Percentiles rank a stretch among this genome's conserved stretches.
Conservation (phyloP, 192 early-diverging fungal genomes). For the Paraglomus brasilianum region DNA sequence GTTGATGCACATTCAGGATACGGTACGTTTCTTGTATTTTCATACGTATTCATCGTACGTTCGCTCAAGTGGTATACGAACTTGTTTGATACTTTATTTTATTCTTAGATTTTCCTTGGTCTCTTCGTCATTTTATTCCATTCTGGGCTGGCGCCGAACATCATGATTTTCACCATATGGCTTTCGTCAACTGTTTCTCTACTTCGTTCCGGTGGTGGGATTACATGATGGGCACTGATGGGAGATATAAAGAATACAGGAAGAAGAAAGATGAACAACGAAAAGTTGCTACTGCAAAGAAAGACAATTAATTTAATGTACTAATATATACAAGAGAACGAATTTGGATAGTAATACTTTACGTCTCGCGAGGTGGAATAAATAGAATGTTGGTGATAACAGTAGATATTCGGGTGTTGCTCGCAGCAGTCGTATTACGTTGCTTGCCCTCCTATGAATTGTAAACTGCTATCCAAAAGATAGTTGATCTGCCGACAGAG, state of each 20-base stretch:
- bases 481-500: too few species aligned
- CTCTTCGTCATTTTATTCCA: slow-evolving; percentile 77
- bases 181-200: slow-evolving; percentile 77
- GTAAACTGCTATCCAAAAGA: too few species aligned
- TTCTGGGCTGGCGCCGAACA: slow-evolving; percentile 92
- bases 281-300: slow-evolving; percentile 7
- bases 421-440: too few species aligned
- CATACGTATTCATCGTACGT: neutral
- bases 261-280: slow-evolving; percentile 40
- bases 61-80: too few species aligned
- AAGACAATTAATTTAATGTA: too few species aligned
- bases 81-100: neutral
- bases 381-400: too few species aligned
- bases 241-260: slow-evolving; percentile 66
- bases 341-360: too few species aligned
- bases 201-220: slow-evolving; percentile 92
- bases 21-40: slow-evolving; percentile 17
- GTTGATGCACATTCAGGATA: slow-evolving; percentile 93
- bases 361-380: too few species aligned
- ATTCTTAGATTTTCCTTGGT: slow-evolving; percentile 84
- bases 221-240: slow-evolving; percentile 81
- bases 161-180: slow-evolving; percentile 92
- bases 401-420: too few species aligned
- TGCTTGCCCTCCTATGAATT: too few species aligned
- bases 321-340: too few species aligned